Evolutionary conservation across 2,329 filamentous ascomycete species (phyloP).

Genomic region (Phaeosphaeriaceae sp.): DNA sequence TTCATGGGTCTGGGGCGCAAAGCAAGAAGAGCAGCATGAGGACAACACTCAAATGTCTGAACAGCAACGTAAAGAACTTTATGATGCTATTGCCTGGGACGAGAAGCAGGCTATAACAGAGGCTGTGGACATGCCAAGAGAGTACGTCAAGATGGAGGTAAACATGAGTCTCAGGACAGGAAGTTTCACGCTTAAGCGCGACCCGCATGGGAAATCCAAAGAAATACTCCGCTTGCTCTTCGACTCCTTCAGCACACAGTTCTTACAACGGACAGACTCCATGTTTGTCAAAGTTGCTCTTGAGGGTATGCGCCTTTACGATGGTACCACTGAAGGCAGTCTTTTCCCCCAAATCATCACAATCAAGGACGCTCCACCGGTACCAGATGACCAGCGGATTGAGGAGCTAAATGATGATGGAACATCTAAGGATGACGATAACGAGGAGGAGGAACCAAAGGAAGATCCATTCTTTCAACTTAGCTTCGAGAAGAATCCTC

Average conservation of each 20-base stretch:
- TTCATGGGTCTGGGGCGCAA: slow-evolving; percentile 79
- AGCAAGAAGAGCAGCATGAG: slow-evolving; percentile 67
- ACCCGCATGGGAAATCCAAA: slow-evolving; percentile 75
- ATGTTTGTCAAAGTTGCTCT: slow-evolving; percentile 87
- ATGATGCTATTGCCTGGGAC: slow-evolving; percentile 97
- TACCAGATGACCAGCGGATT: slow-evolving; percentile 58
- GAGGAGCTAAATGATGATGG: slow-evolving; percentile 57
- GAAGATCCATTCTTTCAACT: slow-evolving; percentile 89
- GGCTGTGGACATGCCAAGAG: slow-evolving; percentile 85
- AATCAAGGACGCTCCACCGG: slow-evolving; percentile 81
- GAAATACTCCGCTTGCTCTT: slow-evolving; percentile 93
- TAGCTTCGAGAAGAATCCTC: slow-evolving; percentile 90
- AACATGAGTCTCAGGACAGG: slow-evolving; percentile 93
- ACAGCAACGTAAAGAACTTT: slow-evolving; percentile 93
- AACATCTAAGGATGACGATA: slow-evolving; percentile 54
- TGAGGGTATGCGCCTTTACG: slow-evolving; percentile 90
- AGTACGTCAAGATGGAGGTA: slow-evolving; percentile 90
- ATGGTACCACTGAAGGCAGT: slow-evolving; percentile 90
- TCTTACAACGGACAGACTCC: slow-evolving; percentile 88
- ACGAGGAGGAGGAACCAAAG: slow-evolving; percentile 54
- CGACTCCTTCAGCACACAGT: slow-evolving; percentile 90
- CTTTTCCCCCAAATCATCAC: slow-evolving; percentile 94
- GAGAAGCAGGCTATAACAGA: slow-evolving; percentile 91
- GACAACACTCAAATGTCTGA: slow-evolving; percentile 91
- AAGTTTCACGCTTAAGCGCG: slow-evolving; percentile 91